Conservation (phyloP, 2,329 filamentous ascomycete genomes). For the Neophaeococcomyces aloes region DNA sequence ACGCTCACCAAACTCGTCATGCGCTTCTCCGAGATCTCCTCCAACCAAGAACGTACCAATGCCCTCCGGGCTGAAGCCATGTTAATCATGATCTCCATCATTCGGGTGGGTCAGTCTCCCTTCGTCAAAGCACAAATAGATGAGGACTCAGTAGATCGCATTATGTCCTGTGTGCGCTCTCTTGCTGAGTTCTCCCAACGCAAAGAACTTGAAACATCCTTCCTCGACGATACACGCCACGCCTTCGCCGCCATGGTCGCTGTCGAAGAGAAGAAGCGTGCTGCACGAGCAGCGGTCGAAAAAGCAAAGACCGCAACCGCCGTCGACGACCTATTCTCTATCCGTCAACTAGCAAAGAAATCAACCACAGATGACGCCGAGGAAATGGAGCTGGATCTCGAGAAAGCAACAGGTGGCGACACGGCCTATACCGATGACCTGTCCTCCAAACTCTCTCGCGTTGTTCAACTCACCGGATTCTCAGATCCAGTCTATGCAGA, state of each 20-base stretch:
- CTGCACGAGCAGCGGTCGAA: constrained; percentile 84
- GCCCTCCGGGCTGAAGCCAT: constrained; percentile 92
- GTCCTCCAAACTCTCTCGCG: constrained; percentile 85
- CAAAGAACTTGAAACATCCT: constrained; percentile 84
- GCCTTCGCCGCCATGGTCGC: constrained; percentile 97
- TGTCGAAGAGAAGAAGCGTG: constrained; percentile 93
- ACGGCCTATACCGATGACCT: constrained; percentile 65
- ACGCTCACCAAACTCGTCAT: constrained; percentile 96
- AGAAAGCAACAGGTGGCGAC: constrained; percentile 89
- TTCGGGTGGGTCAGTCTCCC: constrained; percentile 95
- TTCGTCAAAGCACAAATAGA: constrained; percentile 97
- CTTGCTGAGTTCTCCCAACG: constrained; percentile 80
- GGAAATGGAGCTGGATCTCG: constrained; percentile 78
- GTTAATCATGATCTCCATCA: constrained; percentile 99
- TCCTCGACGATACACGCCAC: constrained; percentile 86
- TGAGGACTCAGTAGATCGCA: constrained; percentile 94
- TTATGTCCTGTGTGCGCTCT: constrained; percentile 94
- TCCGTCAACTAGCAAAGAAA: constrained; percentile 89
- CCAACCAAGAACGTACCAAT: constrained; percentile 78
- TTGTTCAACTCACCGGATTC: constrained; percentile 95
- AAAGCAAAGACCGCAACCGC: constrained; percentile 90
- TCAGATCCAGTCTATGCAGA: constrained; percentile 98
- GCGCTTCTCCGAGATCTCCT: constrained; percentile 88
- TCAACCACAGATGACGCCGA: constrained; percentile 71
- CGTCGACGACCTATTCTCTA: constrained; percentile 87